Base-by-base conservation (phyloP, 2,329 filamentous ascomycete species). In the Rutstroemia sp. region DNA sequence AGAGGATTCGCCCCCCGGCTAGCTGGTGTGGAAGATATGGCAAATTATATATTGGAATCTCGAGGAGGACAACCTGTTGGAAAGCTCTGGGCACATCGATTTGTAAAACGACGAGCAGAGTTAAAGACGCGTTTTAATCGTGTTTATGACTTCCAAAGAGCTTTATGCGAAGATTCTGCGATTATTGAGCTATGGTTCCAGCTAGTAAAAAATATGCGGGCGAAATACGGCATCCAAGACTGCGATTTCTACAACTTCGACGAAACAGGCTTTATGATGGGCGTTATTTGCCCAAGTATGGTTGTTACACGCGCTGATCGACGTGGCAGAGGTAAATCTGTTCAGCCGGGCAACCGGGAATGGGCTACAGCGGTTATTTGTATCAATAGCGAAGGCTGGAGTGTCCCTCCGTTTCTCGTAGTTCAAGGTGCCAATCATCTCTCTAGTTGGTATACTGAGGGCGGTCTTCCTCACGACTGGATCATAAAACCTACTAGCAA, bases 401-500 rank as follows among this genome's bases (percentile, higher is more conserved):
- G 38, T 39, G 54, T 67, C 19, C 63, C n/a, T 52, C 39, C 50
- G 12, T 65, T 66, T 56, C 61, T 69, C 27, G 64, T 68, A 45
- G 58, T 68, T 48, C 30, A 54, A 48, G 63, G 59, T 10, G 42
- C 57, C 42, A 48, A 62, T 53, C 56, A 66, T 54, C 61, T 63
- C 41, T 39, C 56, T 39, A 59, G 54, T 48, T 69, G 57, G 64
- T 69, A 69, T 58, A 60, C 50, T 27, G 51, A 65, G 17, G 21
- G 49, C 14, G 60, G 47, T 52, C 58, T 71, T 38, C 65, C 59
- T 27, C 16, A 51, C 27, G 46, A 71, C 48, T 72, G 53, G 66
- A 57, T 57, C 37, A 68, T 72, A 38, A 54, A 60, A 54, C 56
- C 67, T 16, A 69, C 61, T 51, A 58, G 58, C 39, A 73, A 72